Base-by-base conservation (phyloP, 768 basidiomycete genomes). In the Rhizopogon vulgaris region DNA sequence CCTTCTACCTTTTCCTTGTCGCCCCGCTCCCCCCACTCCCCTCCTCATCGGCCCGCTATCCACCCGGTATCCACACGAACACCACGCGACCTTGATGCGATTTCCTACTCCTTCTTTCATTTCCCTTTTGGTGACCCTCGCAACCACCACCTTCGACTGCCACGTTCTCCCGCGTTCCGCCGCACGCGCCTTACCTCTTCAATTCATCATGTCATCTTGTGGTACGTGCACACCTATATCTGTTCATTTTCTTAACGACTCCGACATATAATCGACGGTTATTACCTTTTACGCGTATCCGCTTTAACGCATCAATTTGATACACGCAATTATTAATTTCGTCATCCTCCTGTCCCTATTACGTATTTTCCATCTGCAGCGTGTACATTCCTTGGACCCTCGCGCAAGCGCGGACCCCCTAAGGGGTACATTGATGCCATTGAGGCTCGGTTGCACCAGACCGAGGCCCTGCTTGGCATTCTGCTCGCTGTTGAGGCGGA, bases 401-500 rank as follows among this genome's bases (percentile, higher is more conserved):
- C 87, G 11, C 79, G 85, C 58, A 87, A 87, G 64, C 85, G 91
- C 57, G 91, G 91, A 2, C 87, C 88, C 3, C 88, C 90, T n/a
- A 91, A 90, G 63, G 92, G 92, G 1, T 95, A 95, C 73, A 94
- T 95, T 63, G 91, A 94, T 61, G 91, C 91, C 27, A 92, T 95
- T 59, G 92, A 95, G 69, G 87, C 88, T 12, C 82, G 90, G 12
- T 72, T 95, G 5, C 93, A 95, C 59, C 90, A 94, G 63, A 90
- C 91, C 15, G 92, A 95, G 65, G 92, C 92, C 0, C 74, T 95
- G 38, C 74, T 95, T 27, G 93, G 91, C 48, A 86, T 92, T 52
- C 72, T 94, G 48, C 73, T 94, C 37, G 75, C 83, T 41, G 61
- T 69, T 22, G 67, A 70, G 47, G 61, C 67, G 30, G 65, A 62